A percentile compares a stretch with the other conserved stretches of the same genome.
phyloP scores from a whole-genome alignment of 2,329 filamentous ascomycete species.

The Aureobasidium sp. region DNA sequence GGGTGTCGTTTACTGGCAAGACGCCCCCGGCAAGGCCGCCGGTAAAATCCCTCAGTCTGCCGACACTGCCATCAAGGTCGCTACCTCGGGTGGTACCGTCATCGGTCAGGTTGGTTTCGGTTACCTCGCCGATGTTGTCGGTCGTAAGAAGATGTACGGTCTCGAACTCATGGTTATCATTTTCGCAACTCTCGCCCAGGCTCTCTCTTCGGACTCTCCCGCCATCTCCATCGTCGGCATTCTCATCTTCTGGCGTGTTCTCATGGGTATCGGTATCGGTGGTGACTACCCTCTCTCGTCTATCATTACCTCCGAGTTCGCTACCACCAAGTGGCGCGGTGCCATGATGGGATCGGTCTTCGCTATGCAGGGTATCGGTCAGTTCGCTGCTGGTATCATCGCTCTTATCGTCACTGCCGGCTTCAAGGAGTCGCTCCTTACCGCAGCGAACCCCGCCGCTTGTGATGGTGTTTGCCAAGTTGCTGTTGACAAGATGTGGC shows the following conservation, averaged over 20 bases:
- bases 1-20: constrained; percentile 65
- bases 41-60: constrained; percentile 54
- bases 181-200: constrained; percentile 64
- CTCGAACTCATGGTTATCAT: constrained; percentile 74
- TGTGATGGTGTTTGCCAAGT: constrained; percentile 57
- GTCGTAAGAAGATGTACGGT: constrained; percentile 78
- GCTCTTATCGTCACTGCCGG: constrained; percentile 53
- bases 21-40: constrained; percentile 24
- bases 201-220: constrained; percentile 54
- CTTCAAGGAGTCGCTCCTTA: constrained; percentile 28
- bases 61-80: constrained; percentile 77
- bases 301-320: constrained; percentile 81
- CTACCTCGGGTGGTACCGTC: constrained; percentile 75
- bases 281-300: constrained; percentile 73
- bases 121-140: constrained; percentile 65
- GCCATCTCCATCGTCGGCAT: constrained; percentile 54
- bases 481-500: constrained; percentile 84
- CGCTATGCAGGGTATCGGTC: constrained; percentile 78
- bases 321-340: constrained; percentile 74
- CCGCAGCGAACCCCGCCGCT: constrained; percentile 36
- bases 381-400: constrained; percentile 65
- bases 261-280: constrained; percentile 72
- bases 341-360: constrained; percentile 85
- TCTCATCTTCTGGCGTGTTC: constrained; percentile 71
- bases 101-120: constrained; percentile 76